A percentile compares a stretch with the other conserved stretches of the same genome.
These are phyloP conservation scores for Citrus sp. DNA, from an alignment of 345 rosid species.

Conservation along the genomic window DNA sequence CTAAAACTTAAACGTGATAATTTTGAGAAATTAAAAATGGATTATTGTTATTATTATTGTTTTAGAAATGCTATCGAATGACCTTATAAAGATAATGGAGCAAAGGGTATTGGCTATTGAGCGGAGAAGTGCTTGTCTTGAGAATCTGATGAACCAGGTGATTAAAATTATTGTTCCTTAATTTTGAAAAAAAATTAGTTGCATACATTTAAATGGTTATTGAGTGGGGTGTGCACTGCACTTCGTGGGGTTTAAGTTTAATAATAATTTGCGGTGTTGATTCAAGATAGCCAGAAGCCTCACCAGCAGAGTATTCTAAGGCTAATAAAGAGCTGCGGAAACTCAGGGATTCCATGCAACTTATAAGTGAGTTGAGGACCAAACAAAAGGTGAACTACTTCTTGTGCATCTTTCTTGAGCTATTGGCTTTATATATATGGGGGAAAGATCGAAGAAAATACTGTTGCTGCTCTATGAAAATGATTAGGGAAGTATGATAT, in stretches of 20 bases:
- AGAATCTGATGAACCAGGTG: constrained; percentile 68
- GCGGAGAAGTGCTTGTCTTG: constrained; percentile 49
- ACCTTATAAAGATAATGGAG: constrained; percentile 82
- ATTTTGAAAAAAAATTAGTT: neutral
- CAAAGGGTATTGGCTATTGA: constrained; percentile 65
- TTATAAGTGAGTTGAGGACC: constrained; percentile 59
- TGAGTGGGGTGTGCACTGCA: constrained; percentile 6
- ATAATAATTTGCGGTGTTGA: constrained; percentile 24
- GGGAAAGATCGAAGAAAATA: neutral
- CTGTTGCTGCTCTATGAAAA: neutral
- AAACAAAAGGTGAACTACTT: constrained; percentile 60
- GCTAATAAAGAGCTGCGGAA: constrained; percentile 90
- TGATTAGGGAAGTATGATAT: neutral
- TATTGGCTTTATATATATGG: neutral
- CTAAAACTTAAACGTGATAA: neutral
- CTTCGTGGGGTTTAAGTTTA: constrained; percentile 4
- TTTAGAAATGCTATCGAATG: constrained; percentile 62
- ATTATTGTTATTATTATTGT: neutral
- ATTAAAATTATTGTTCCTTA: neutral
- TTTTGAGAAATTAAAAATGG: neutral
- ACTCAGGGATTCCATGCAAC: constrained; percentile 71
- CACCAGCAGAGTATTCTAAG: constrained; percentile 63
- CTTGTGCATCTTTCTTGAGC: neutral
- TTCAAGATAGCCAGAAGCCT: constrained; percentile 90
- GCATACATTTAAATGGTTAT: neutral